These are phyloP conservation scores for Lepidium campestre DNA, from an alignment of 441 rosid species.

Conservation along the genomic window DNA sequence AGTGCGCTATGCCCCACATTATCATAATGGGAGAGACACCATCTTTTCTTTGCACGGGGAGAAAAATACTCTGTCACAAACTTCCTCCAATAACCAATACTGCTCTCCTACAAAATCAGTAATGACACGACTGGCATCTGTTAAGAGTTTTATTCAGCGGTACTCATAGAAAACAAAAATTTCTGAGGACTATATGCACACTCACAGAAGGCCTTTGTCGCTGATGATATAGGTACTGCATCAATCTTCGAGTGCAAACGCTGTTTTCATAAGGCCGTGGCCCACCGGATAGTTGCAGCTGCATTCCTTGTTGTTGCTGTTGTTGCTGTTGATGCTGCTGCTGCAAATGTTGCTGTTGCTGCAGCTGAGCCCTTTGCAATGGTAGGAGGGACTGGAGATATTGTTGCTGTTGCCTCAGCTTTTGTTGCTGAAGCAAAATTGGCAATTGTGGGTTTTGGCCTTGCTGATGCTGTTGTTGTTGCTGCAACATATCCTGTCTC, in stretches of 20 bases:
- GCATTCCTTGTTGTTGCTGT: slow-evolving; percentile 88
- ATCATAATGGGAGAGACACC: slow-evolving; percentile 92
- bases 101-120: slow-evolving; percentile 59
- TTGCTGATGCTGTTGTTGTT: slow-evolving; percentile 42
- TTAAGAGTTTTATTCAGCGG: slow-evolving; percentile 2
- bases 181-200: slow-evolving; percentile 2
- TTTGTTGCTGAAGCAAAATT: slow-evolving; percentile 61
- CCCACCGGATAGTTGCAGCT: slow-evolving; percentile 35
- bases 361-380: slow-evolving; percentile 74
- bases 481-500: slow-evolving; percentile 76
- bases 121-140: background rate
- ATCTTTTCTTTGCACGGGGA: slow-evolving; percentile 94
- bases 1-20: slow-evolving; percentile 91
- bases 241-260: slow-evolving; percentile 87
- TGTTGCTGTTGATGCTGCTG: slow-evolving; percentile 48
- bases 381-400: slow-evolving; percentile 79
- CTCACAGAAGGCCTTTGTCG: slow-evolving; percentile 85
- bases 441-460: slow-evolving; percentile 73
- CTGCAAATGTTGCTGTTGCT: slow-evolving; percentile 39
- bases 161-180: background rate
- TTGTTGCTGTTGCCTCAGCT: slow-evolving; percentile 59
- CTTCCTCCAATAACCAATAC: slow-evolving; percentile 93
- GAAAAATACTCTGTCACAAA: slow-evolving; percentile 91
- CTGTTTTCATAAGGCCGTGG: slow-evolving; percentile 70
- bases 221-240: slow-evolving; percentile 98